phyloP scores from a whole-genome alignment of 2,329 filamentous ascomycete species.

The Pyricularia sp. region DNA sequence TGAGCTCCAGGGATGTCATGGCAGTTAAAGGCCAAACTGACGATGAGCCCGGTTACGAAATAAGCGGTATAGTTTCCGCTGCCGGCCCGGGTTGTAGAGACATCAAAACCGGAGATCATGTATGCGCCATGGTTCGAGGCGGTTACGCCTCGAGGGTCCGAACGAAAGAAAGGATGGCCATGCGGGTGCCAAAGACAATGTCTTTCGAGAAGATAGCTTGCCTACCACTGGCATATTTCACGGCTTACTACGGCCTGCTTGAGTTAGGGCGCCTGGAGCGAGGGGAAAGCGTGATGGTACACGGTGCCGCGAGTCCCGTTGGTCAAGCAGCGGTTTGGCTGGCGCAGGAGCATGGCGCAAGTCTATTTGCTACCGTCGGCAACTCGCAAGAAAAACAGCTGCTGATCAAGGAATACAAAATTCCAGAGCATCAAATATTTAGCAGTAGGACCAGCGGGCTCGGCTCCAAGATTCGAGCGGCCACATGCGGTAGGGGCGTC shows the following conservation, averaged over 20 bases:
- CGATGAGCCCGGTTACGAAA: slow-evolving; percentile 25
- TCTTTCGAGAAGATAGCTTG: slow-evolving; percentile 24
- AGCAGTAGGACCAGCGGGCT: slow-evolving; percentile 20
- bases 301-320: slow-evolving; percentile 23
- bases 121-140: slow-evolving; percentile 20
- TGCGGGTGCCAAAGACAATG: slow-evolving; percentile 23
- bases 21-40: slow-evolving; percentile 26
- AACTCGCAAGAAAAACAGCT: slow-evolving; percentile 25
- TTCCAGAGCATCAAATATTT: slow-evolving; percentile 24
- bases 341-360: slow-evolving; percentile 23
- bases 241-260: slow-evolving; percentile 26
- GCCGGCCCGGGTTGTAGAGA: slow-evolving; percentile 12
- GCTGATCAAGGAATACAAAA: slow-evolving; percentile 21
- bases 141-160: slow-evolving; percentile 20
- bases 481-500: slow-evolving; percentile 19
- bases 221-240: slow-evolving; percentile 25
- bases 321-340: slow-evolving; percentile 26
- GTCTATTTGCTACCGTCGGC: slow-evolving; percentile 29
- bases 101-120: slow-evolving; percentile 21
- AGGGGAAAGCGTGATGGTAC: slow-evolving; percentile 26
- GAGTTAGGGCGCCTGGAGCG: slow-evolving; percentile 22
- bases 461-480: slow-evolving; percentile 13
- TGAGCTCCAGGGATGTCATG: slow-evolving; percentile 34
- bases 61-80: slow-evolving; percentile 20
- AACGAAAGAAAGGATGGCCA: slow-evolving; percentile 17